Base-by-base conservation (phyloP, 805 yeast genomes). In the Pichia scutulata region DNA sequence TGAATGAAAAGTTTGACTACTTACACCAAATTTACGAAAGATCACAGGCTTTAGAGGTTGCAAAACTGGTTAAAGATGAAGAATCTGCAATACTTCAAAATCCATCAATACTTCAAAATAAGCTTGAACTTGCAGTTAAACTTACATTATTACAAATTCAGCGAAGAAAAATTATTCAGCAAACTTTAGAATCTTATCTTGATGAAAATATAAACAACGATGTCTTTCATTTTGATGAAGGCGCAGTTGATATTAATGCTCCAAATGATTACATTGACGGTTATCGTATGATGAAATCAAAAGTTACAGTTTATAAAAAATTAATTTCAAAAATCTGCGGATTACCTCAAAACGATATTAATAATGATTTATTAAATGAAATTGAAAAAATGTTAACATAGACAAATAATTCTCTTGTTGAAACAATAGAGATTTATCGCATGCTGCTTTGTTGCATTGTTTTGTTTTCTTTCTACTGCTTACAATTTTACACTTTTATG, bases 281-380 rank as follows among this genome's bases (percentile, higher is more conserved):
- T 42, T 45, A 44, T 7, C 53, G 44, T 21, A 51, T 46, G 43
- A 52, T 60, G 16, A 61, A 59, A 26, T 63, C 63, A 59, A 89
- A 88, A 63, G 85, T 66, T 26, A 55, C 55, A 39, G 53, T 64
- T 18, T 64, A 92, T 70, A 75, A 95, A 55, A 81, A 81, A 60
- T 72, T 92, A 53, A 82, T 93, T 41, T 78, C 92, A 23, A 70
- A 81, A 44, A 78, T 88, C 44, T 86, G 95, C 63, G 95, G 88
- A 2, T 74, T 89, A 49, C 79, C 82, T 46, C 75, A 82, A 21
- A 95, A 87, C 52, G 93, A 86, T 53, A 83, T 92, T 51, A 88
- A 84, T 57, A 78, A 75, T 57, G 84, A 86, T 28, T 73, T 89
- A 52, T 72, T 92, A 46, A 92, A 86, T 56, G 97, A 92, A 21